Evolutionary conservation across 2,329 filamentous ascomycete genomes (phyloP).

Genomic region (Trichoderma sp.): DNA sequence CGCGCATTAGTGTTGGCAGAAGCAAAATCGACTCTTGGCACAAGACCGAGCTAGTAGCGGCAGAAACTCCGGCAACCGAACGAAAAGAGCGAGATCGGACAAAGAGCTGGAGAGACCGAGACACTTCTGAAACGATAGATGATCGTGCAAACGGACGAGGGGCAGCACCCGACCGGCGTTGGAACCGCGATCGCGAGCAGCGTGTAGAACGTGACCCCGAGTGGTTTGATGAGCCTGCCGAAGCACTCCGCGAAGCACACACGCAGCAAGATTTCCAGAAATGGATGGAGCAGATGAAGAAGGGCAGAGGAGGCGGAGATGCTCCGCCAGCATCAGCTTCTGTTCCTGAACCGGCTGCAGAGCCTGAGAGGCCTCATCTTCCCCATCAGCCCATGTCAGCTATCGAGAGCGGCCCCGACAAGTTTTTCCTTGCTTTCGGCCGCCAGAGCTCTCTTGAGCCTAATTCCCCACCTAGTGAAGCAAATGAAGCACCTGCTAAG

Average conservation of each 20-base stretch:
- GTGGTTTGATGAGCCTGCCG: conserved; percentile 78
- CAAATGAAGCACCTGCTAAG: conserved; percentile 48
- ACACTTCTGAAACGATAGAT: conserved; percentile 44
- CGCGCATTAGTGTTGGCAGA: conserved; percentile 66
- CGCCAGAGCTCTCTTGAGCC: conserved; percentile 45
- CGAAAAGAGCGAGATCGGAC: conserved; percentile 58
- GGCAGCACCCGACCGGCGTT: conserved; percentile 48
- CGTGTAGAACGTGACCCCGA: conserved; percentile 80
- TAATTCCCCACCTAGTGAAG: conserved; percentile 48
- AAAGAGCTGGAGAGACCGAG: conserved; percentile 63
- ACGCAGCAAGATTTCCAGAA: conserved; percentile 92
- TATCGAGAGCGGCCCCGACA: conserved; percentile 69
- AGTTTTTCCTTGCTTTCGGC: conserved; percentile 69
- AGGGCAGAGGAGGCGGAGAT: conserved; percentile 51
- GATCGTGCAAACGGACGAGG: conserved; percentile 60
- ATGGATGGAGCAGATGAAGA: conserved; percentile 91
- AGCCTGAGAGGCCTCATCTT: conserved; percentile 57
- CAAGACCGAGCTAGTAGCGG: conserved; percentile 51
- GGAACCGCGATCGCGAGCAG: conserved; percentile 60
- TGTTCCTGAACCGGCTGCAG: conserved; percentile 32
- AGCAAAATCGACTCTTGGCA: conserved; percentile 74
- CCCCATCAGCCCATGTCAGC: conserved; percentile 64
- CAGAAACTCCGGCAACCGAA: conserved; percentile 35
- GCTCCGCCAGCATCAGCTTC: conserved; percentile 39
- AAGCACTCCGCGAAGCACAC: conserved; percentile 69